Base-by-base conservation (phyloP, 257 asterid species). In the Misopates orontium region DNA sequence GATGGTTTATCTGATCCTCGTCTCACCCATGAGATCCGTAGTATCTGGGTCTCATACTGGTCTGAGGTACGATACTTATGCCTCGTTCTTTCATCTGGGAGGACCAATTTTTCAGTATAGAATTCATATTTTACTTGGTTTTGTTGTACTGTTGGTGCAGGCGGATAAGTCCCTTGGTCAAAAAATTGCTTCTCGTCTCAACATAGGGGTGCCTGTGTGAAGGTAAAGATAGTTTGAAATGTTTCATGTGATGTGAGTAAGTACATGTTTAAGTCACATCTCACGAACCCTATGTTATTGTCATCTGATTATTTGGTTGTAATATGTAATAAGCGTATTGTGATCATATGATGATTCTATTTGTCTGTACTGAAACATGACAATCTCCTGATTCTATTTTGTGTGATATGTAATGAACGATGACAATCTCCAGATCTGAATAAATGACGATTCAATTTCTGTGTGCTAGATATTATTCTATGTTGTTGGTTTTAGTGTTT, bases 11-110 rank as follows among this genome's bases (percentile, higher is more conserved):
- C 85, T 18, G 89, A 83, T 55, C 92, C 85, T 40, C 75, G 92
- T 5, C 82, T 85, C 78, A 85, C 89, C 65, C 84, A 83, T 65
- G 92, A 85, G 74, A 85, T 85, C 52, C 85, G 92, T 58, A 61
- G 84, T 28, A 85, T 85, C 66, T 85, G 92, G 92, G 49, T 85
- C 48, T 76, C 92, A 13, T 83, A 83, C 85, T 83, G 84, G 87
- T 51, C 82, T 65, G 87, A 85, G 92, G 92, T 85, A 52, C 40
- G 21, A 23, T 32, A 60, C 10, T 16, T 0, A n/a, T 20, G 12
- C 64, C 41, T 56, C 44, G 10, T 32, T n/a, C 8, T 12, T 21
- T 44, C 14, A 24, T 18, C 20, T 40, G 40, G 40, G 39, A 41
- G 19, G 32, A 18, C 12, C 51, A 59, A 17, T 14, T 40, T 40